phyloP scores from a whole-genome alignment of 2,329 filamentous ascomycete species.

The Monosporascus sp. region DNA sequence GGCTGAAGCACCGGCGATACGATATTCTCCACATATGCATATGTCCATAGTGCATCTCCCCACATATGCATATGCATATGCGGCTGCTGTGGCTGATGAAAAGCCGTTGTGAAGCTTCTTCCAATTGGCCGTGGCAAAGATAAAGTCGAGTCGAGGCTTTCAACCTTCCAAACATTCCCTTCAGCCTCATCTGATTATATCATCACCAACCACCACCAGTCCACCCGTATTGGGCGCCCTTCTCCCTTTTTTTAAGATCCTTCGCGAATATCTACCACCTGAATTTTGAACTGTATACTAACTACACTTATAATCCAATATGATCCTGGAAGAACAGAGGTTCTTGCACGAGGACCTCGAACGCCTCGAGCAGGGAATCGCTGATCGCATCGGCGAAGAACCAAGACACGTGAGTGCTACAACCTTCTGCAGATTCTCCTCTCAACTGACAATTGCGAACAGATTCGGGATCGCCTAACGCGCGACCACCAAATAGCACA shows the following conservation, averaged over 20 bases:
- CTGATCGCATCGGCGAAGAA: constrained; percentile 82
- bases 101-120: constrained; percentile 1
- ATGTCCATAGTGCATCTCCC: too few relatives aligned
- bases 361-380: constrained; percentile 87
- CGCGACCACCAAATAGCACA: constrained; percentile 88
- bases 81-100: background rate
- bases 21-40: too few relatives aligned
- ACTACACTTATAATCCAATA: constrained; percentile 23
- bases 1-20: too few relatives aligned
- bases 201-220: background rate
- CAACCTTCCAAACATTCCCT: constrained; percentile 8
- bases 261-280: background rate
- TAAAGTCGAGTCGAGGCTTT: constrained; percentile 8
- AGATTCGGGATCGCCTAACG: constrained; percentile 85
- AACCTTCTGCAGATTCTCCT: background rate
- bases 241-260: background rate
- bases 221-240: background rate
- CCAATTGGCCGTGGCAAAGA: constrained; percentile 10
- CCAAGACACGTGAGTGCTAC: constrained; percentile 67
- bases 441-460: constrained; percentile 15
- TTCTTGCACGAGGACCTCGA: constrained; percentile 95
- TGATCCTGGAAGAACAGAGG: constrained; percentile 91
- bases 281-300: too few relatives aligned
- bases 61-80: too few relatives aligned
- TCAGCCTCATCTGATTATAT: constrained; percentile 14